Evolutionary conservation across 106 monocot species (phyloP).

Genomic region (Phalaenopsis equestris): DNA sequence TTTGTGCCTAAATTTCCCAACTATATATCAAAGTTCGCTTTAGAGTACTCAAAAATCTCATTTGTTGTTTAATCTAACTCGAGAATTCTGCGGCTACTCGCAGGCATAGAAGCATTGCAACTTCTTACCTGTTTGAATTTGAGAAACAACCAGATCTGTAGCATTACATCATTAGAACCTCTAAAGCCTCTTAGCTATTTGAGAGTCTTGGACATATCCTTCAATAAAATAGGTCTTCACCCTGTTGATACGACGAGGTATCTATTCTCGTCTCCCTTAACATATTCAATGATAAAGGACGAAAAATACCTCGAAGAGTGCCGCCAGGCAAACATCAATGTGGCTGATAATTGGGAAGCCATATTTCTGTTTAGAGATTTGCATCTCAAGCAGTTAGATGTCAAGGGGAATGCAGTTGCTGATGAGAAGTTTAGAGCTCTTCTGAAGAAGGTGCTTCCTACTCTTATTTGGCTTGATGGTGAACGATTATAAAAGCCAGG

Average conservation of each 20-base stretch:
- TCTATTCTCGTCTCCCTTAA: constrained; percentile 68
- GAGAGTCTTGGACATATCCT: constrained; percentile 68
- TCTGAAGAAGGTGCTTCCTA: constrained; percentile 42
- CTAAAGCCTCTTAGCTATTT: constrained; percentile 45
- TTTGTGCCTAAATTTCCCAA: too few species aligned
- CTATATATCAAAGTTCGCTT: neutral
- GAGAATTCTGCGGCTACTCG: neutral
- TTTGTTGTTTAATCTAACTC: neutral
- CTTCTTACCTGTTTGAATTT: constrained; percentile 71
- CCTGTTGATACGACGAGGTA: constrained; percentile 63
- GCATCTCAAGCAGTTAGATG: constrained; percentile 48
- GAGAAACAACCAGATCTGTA: constrained; percentile 53
- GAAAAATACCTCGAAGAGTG: constrained; percentile 13
- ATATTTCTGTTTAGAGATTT: constrained; percentile 48
- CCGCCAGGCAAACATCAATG: constrained; percentile 16
- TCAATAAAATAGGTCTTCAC: constrained; percentile 74
- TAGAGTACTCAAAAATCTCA: neutral
- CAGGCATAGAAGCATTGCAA: constrained; percentile 91
- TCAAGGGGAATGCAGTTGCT: constrained; percentile 44
- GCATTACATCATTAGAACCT: constrained; percentile 70
- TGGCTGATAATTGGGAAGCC: constrained; percentile 58
- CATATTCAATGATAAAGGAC: constrained; percentile 20
- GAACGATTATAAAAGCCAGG: neutral
- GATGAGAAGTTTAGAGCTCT: constrained; percentile 34
- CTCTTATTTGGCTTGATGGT: constrained; percentile 63